A percentile compares a stretch with the other conserved stretches of the same genome.
Conservation (phyloP, 2,329 filamentous ascomycete species). For the Anisogramma anomala region DNA sequence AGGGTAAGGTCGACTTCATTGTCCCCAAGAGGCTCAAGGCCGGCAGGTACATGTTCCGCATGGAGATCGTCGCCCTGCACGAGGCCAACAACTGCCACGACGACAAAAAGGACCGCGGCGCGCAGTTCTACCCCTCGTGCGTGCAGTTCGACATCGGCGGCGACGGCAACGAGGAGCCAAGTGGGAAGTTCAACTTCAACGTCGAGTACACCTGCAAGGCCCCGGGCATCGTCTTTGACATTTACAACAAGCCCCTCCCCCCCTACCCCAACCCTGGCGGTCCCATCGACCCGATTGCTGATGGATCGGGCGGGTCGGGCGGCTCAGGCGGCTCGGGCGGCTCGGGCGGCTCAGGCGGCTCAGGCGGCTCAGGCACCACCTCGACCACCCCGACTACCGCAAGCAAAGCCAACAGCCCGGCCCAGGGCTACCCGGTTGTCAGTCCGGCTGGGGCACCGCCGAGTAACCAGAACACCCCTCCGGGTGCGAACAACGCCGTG, state of each 20-base stretch:
- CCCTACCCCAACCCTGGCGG: conserved; percentile 20
- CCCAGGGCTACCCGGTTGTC: too few relatives aligned
- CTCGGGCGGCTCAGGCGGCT: conserved; percentile 16
- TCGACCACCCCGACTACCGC: too few relatives aligned
- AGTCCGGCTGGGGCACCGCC: too few relatives aligned
- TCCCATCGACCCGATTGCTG: conserved; percentile 17
- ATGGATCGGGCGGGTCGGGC: conserved; percentile 7
- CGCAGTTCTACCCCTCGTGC: conserved; percentile 38
- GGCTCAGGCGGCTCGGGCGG: neutral
- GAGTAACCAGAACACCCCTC: too few relatives aligned
- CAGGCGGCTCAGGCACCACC: too few relatives aligned
- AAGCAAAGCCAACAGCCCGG: too few relatives aligned
- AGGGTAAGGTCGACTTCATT: conserved; percentile 31
- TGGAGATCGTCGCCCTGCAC: conserved; percentile 38
- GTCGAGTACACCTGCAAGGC: conserved; percentile 14
- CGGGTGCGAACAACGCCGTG: too few relatives aligned
- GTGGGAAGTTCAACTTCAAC: conserved; percentile 25
- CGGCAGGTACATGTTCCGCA: conserved; percentile 34
- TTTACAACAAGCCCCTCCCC: conserved; percentile 14
- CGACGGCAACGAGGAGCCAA: conserved; percentile 21
- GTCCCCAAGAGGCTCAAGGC: conserved; percentile 27
- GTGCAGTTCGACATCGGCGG: conserved; percentile 33
- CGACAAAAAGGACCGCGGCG: conserved; percentile 28
- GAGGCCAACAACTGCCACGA: conserved; percentile 28
- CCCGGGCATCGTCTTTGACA: conserved; percentile 19